Evolutionary conservation across 495 filamentous ascomycete species (phyloP), one percentile per base, ranked within the genome.

Genomic region (Penicillium pulvis): DNA sequence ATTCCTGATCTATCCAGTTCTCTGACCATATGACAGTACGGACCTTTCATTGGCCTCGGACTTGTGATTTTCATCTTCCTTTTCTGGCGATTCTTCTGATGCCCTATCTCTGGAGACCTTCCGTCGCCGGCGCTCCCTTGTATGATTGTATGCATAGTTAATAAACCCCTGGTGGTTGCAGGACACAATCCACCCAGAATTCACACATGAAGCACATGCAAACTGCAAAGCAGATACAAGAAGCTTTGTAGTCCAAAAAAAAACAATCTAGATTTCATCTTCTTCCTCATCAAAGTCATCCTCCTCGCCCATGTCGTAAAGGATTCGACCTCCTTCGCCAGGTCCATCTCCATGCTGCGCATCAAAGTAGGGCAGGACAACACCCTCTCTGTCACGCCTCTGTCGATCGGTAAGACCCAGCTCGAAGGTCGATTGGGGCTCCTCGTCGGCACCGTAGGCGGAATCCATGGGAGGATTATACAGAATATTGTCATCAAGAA

Each of bases 201-300:
- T 17, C n/a, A 47, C 20, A 20, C 52, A 59, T 59, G 46, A 60
- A 55, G 62, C 47, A 36, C 52, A 28, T 51, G 20, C 26, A 57
- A 52, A 51, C 35, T 52, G 35, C 57, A 35, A 8, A 42, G 14
- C 17, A 55, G 14, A 16, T n/a, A n/a, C 11, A 9, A 41, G 33
- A 30, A 36, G 16, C 17, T 55, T 46, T 46, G 33, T 24, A 36
- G 53, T 4, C 17, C 0, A 28, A 31, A 16, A 28, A 31, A 16
- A 1, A 10, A n/a, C 24, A 31, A 26, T 73, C 73, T 69, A 96
- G 52, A 97, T 92, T 73, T 98, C 95, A 79, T 98, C 94, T 69
- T 98, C 95, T 75, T 98, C 95, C 59, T 98, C 94, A 68, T 98
- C 94, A 72, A 96, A 98, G 74, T 98, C 95, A 77, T 98, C 94